Base-by-base conservation (phyloP, 164 flowering plant genomes). In the Magnolia kwangsiensis region DNA sequence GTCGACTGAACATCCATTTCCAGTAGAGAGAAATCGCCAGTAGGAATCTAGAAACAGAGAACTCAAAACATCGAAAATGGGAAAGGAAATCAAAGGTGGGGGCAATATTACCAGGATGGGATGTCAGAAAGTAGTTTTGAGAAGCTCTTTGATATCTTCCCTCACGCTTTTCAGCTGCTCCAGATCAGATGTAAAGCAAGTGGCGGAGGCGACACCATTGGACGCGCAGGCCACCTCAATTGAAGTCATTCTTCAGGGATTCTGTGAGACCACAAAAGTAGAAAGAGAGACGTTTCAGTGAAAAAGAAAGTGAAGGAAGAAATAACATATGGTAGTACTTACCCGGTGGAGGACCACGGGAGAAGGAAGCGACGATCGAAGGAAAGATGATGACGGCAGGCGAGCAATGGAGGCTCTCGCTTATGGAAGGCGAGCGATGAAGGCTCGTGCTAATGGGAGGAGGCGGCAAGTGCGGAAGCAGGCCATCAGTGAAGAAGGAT, bases 111-210 rank as follows among this genome's bases (percentile, higher is more conserved):
- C 99, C 91, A 94, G 27, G 76, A 96, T 88, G 24, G 99, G 99
- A 85, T 96, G 98, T 72, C 94, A 92, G 73, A 85, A 94, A 4
- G 67, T 88, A 51, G 91, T 72, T 37, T 79, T 84, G 72, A 96
- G 95, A 69, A 96, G 94, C 78, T 87, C 87, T 72, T 81, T 89
- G 79, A 96, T 92, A 67, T 94, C 98, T 67, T 92, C 90, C 75
- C 89, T 88, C 2, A 98, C 98, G 76, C 87, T 83, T 82, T 87
- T 91, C 87, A 95, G 74, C 88, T 91, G 95, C 73, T 74, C 92
- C 50, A 89, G 90, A 83, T 88, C 88, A 1, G 99, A 95, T 0
- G 91, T 94, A 7, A 81, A 80, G 72, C 88, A 86, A 68, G 82
- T 88, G 21, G 90, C 84, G 20, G 90, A 50, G 16, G 81, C 73